These are phyloP conservation scores for Diplocarpon rosae DNA, from an alignment of 2,329 filamentous ascomycete species.

Conservation along the genomic window DNA sequence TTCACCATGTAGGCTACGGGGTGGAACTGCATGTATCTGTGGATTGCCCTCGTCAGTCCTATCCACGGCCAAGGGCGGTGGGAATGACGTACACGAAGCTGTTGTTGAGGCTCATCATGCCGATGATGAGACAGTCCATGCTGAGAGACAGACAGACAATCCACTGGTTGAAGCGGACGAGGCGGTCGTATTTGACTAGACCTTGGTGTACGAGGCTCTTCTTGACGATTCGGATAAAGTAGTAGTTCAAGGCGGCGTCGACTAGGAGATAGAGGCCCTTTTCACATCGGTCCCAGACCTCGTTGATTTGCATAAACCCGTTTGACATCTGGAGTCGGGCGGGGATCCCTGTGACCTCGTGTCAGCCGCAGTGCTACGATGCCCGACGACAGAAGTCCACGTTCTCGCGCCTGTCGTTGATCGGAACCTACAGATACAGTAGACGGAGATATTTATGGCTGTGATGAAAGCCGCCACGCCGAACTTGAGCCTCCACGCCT, in stretches of 20 bases:
- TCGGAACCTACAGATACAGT: slow-evolving; percentile 33
- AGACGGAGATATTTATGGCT: slow-evolving; percentile 41
- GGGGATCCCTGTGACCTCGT: slow-evolving; percentile 32
- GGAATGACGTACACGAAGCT: slow-evolving; percentile 26
- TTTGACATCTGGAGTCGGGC: slow-evolving; percentile 33
- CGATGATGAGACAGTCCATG: slow-evolving; percentile 33
- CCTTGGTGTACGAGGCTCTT: slow-evolving; percentile 30
- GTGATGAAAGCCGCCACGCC: slow-evolving; percentile 30
- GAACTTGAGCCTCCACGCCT: slow-evolving; percentile 33
- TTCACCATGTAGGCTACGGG: slow-evolving; percentile 33
- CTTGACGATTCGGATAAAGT: slow-evolving; percentile 36
- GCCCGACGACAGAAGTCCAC: no score
- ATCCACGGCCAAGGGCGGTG: background rate
- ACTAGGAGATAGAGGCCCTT: slow-evolving; percentile 41
- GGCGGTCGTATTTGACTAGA: slow-evolving; percentile 30
- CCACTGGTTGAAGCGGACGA: slow-evolving; percentile 32
- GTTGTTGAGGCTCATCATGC: slow-evolving; percentile 29
- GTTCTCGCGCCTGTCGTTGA: no score
- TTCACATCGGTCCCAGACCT: slow-evolving; percentile 41
- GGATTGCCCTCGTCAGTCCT: background rate
- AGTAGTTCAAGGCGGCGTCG: slow-evolving; percentile 40
- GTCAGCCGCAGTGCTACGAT: background rate
- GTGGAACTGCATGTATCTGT: slow-evolving; percentile 31
- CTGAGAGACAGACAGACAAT: slow-evolving; percentile 31
- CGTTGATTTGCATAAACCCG: slow-evolving; percentile 35